Base-by-base conservation (phyloP, 148 eudicot species). In the Diospyros kaki region DNA sequence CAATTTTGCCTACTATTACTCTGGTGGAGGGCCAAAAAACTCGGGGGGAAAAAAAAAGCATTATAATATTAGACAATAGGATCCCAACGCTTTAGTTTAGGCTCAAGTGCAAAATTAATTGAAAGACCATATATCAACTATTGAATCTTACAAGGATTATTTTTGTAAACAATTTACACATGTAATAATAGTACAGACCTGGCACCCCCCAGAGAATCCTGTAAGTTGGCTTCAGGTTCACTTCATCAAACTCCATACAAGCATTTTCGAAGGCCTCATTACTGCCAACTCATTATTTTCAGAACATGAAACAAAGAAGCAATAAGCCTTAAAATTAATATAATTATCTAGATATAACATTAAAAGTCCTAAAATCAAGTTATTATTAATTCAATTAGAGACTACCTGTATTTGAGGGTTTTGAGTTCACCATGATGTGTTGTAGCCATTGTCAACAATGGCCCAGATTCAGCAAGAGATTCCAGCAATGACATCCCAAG, bases 361-460 rank as follows among this genome's bases (percentile, higher is more conserved):
- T 13, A 13, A 8, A 41, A 48, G 64, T 44, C 55, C 43, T 51
- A 44, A 6, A 55, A 50, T 39, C 9, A 2, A 63, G 18, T n/a
- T 58, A 65, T 41, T 45, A 46, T 18, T 58, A 42, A 38, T 69
- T 46, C 10, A 76, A 28, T 58, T 52, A 39, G 69, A 42, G 41
- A 50, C 51, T 71, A 95, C 99, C 97, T 95, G 85, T 95, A 95
- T 82, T 95, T 95, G 39, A 95, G 93, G 79, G 97, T 90, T 87
- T 95, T 95, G 39, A 95, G 89, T 88, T 95, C 99, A 65, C 99
- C 99, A 69, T 92, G 97, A 89, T 95, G 99, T 50, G 98, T 92
- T 48, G 99, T 89, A 55, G 96, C 96, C 74, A 95, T 80, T 59
- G 99, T 92, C 73, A 95, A 79, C 68, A 89, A 87, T 52, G 92